Evolutionary conservation across 208 protist genomes (phyloP).

Genomic region (Trypanosoma conorhini): DNA sequence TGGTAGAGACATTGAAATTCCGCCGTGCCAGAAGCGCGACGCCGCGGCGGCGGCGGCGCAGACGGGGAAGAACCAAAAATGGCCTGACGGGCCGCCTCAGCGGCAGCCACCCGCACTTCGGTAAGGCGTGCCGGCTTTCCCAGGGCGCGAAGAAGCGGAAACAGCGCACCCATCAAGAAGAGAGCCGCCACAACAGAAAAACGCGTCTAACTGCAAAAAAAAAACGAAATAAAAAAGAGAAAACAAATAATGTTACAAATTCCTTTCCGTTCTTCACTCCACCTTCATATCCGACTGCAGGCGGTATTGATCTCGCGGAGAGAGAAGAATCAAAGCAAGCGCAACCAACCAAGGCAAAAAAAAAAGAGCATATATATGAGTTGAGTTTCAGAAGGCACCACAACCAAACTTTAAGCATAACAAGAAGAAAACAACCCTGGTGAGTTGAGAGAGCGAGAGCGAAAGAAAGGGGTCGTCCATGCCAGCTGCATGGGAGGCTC

Average conservation of each 20-base stretch:
- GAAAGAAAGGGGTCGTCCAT: no score
- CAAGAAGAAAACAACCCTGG: no score
- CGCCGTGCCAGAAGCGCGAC: not conserved
- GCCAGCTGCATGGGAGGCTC: no score
- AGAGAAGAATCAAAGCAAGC: not conserved
- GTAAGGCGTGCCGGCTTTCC: conserved; percentile 16
- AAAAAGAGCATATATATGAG: no score
- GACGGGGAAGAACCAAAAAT: conserved; percentile 9
- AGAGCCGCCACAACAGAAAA: not conserved
- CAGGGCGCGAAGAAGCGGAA: conserved; percentile 30
- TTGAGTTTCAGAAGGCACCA: not conserved
- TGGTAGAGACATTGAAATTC: conserved; percentile 22
- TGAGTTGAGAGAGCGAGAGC: no score
- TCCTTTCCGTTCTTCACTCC: not conserved
- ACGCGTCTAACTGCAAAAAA: not conserved
- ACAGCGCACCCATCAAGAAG: conserved; percentile 16
- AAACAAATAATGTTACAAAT: not conserved
- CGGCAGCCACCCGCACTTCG: conserved; percentile 6
- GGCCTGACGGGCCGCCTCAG: conserved; percentile 5
- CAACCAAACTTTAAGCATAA: no score
- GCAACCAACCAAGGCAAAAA: not conserved
- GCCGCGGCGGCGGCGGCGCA: no score
- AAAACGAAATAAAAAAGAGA: conserved; percentile 2
- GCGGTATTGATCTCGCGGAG: not conserved
- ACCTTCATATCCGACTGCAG: not conserved